Evolutionary conservation across 441 rosid species (phyloP).

Genomic region (Pelargonium fulgidum): DNA sequence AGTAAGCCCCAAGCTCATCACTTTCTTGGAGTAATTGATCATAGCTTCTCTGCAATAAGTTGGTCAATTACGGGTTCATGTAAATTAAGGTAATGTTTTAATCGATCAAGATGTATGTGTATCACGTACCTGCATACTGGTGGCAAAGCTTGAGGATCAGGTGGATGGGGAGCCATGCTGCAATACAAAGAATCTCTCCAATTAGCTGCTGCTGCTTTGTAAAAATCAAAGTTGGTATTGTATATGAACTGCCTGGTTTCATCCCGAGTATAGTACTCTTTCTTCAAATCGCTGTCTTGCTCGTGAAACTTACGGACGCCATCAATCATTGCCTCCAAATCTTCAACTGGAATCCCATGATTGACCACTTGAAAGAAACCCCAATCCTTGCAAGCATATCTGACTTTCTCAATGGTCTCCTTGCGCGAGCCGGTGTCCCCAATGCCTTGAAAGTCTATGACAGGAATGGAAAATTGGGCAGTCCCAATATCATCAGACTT

Average conservation of each 20-base stretch:
- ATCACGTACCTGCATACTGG: slow-evolving; percentile 26
- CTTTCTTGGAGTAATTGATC: not conserved
- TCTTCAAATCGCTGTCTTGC: slow-evolving; percentile 15
- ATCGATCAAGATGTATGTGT: no score
- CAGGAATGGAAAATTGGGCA: slow-evolving; percentile 14
- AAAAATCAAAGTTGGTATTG: slow-evolving; percentile 31
- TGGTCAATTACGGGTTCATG: not conserved
- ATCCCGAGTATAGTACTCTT: slow-evolving; percentile 24
- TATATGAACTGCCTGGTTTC: slow-evolving; percentile 18
- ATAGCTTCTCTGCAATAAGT: not conserved
- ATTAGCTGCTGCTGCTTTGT: slow-evolving; percentile 19
- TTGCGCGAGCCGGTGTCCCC: not conserved
- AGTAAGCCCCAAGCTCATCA: not conserved
- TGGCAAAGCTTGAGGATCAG: slow-evolving; percentile 27
- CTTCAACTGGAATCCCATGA: not conserved
- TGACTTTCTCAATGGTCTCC: slow-evolving; percentile 3
- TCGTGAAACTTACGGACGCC: not conserved
- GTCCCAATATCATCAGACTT: not conserved
- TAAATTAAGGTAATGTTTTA: no score
- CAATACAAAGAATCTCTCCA: slow-evolving; percentile 35
- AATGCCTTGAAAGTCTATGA: slow-evolving; percentile 22
- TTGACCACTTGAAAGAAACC: not conserved
- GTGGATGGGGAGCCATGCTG: slow-evolving; percentile 24
- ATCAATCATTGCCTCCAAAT: not conserved
- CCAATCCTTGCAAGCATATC: not conserved